Conservation (phyloP, 2,329 filamentous ascomycete species). For the Trichoderma breve region DNA sequence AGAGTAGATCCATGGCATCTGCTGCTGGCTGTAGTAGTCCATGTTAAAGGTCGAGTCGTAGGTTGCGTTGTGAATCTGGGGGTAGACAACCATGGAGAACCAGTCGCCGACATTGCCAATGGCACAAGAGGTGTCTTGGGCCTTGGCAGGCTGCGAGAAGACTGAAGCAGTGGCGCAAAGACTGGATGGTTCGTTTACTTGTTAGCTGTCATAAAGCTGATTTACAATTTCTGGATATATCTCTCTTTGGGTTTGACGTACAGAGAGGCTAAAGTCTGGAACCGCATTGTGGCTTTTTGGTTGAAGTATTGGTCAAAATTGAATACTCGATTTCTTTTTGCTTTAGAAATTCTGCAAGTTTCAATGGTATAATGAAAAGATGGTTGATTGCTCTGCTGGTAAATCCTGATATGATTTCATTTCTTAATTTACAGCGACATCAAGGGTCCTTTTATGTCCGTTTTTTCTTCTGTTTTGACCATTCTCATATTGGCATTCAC, state of each 20-base stretch:
- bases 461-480: neutral
- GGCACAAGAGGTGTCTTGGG: neutral
- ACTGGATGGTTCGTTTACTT: neutral
- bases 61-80: neutral
- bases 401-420: neutral
- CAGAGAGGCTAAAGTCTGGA: neutral
- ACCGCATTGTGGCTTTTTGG: neutral
- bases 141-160: neutral
- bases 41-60: neutral
- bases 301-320: neutral
- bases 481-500: neutral
- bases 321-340: neutral
- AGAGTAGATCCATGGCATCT: neutral
- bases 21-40: neutral
- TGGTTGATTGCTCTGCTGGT: neutral
- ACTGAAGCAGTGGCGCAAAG: neutral
- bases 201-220: neutral
- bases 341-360: neutral
- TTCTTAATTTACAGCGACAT: neutral
- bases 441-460: neutral
- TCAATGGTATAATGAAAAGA: neutral
- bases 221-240: too few relatives aligned
- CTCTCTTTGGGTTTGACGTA: neutral
- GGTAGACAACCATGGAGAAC: neutral
- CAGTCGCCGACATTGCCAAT: too few relatives aligned